Conservation (phyloP, 257 asterid genomes). For the Nemophila menziesii region DNA sequence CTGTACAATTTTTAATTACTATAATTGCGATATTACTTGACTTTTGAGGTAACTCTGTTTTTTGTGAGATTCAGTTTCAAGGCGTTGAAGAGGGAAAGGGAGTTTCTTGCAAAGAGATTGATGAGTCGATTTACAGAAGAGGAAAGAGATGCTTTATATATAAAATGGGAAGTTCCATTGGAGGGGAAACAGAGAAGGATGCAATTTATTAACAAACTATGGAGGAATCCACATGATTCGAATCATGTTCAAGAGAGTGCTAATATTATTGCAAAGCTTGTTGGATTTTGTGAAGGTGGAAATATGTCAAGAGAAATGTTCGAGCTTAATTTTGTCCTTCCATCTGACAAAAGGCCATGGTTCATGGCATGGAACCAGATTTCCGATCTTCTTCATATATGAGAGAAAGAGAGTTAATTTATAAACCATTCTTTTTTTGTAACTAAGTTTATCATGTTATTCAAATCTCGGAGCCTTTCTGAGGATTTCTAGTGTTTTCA, state of each 20-base stretch:
- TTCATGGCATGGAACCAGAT: conserved; percentile 81
- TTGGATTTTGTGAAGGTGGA: conserved; percentile 68
- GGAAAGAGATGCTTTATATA: conserved; percentile 68
- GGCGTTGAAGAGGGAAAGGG: conserved; percentile 78
- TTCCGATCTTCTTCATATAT: conserved; percentile 65
- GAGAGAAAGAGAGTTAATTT: no score
- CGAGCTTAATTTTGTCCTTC: conserved; percentile 76
- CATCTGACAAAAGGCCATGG: conserved; percentile 81
- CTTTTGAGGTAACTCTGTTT: background rate
- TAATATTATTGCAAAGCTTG: conserved; percentile 80
- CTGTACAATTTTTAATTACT: background rate
- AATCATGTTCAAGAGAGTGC: conserved; percentile 73
- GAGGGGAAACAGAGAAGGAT: conserved; percentile 75
- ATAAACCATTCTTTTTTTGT: conserved; percentile 22
- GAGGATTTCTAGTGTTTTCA: conserved; percentile 4
- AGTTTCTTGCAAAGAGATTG: conserved; percentile 77
- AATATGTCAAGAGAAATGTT: conserved; percentile 85
- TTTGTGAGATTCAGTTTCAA: conserved; percentile 33
- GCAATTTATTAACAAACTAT: conserved; percentile 73
- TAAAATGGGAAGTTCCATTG: conserved; percentile 81
- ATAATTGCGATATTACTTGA: background rate
- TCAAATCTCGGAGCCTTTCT: conserved; percentile 19
- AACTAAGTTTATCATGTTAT: conserved; percentile 12
- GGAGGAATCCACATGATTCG: conserved; percentile 64
- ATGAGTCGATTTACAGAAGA: conserved; percentile 55